Percentiles rank a stretch among this genome's conserved stretches.
Evolutionary conservation across 2,329 filamentous ascomycete species (phyloP).

Genomic region (Colletotrichum cuscutae): DNA sequence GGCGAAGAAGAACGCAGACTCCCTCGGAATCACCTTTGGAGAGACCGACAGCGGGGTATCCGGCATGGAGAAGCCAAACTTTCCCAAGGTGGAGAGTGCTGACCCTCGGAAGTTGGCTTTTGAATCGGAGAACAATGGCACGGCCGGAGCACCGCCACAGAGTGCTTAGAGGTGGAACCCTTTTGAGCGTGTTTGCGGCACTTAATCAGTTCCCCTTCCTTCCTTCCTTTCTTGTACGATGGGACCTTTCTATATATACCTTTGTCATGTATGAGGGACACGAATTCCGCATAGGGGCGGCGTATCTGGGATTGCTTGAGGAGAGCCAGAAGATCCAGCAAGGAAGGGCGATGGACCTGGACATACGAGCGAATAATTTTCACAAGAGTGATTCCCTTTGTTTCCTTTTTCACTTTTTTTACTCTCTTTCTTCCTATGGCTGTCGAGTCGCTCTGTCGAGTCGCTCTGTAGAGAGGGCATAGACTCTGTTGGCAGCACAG

Average conservation of each 20-base stretch:
- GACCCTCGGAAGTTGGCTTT: slow-evolving; percentile 38
- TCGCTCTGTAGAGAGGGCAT: neutral
- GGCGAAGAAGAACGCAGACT: slow-evolving; percentile 45
- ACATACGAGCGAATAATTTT: slow-evolving; percentile 34
- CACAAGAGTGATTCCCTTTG: slow-evolving; percentile 32
- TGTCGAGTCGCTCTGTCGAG: neutral
- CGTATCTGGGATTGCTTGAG: slow-evolving; percentile 34
- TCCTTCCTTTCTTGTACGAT: slow-evolving; percentile 34
- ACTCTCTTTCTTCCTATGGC: neutral
- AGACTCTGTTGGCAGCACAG: neutral
- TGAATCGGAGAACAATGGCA: slow-evolving; percentile 42
- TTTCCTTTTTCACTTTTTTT: neutral
- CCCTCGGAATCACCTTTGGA: slow-evolving; percentile 54
- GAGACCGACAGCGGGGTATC: slow-evolving; percentile 56
- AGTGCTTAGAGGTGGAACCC: slow-evolving; percentile 41
- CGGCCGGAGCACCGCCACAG: slow-evolving; percentile 39
- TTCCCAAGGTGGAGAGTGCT: slow-evolving; percentile 45
- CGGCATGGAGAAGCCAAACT: slow-evolving; percentile 51
- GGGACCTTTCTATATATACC: slow-evolving; percentile 34
- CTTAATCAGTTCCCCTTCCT: slow-evolving; percentile 10
- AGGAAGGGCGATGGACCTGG: slow-evolving; percentile 21
- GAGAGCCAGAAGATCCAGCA: slow-evolving; percentile 18
- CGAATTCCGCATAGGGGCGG: slow-evolving; percentile 34
- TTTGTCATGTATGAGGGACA: slow-evolving; percentile 37
- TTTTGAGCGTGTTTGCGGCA: neutral